These are phyloP conservation scores for Botrytis cinerea DNA, from an alignment of 2,329 filamentous ascomycete genomes.

Conservation along the genomic window DNA sequence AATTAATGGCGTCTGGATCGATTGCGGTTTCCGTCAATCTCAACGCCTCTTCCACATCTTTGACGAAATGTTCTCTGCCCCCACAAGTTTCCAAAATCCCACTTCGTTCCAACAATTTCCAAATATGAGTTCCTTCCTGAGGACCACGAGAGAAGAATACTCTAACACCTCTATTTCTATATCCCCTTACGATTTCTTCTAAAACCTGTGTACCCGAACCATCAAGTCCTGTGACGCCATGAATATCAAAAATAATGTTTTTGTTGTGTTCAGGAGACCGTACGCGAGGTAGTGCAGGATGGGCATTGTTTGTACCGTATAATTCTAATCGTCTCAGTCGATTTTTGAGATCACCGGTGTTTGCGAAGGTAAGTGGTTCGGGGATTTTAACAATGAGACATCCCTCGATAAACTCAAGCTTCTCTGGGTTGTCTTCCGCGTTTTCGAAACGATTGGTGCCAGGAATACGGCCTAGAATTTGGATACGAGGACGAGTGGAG, in stretches of 20 bases:
- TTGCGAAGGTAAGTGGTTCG: conserved; percentile 94
- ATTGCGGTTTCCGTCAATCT: conserved; percentile 65
- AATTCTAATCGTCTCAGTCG: conserved; percentile 81
- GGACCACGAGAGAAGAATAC: conserved; percentile 72
- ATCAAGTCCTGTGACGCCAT: conserved; percentile 94
- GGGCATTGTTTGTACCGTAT: conserved; percentile 82
- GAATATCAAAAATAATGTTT: conserved; percentile 95
- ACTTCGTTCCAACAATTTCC: conserved; percentile 70
- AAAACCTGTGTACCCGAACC: conserved; percentile 92
- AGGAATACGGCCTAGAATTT: conserved; percentile 88
- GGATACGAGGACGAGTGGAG: conserved; percentile 87
- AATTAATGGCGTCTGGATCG: conserved; percentile 49
- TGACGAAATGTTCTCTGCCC: conserved; percentile 75
- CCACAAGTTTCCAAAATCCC: conserved; percentile 86
- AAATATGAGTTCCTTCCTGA: conserved; percentile 45
- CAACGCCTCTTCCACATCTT: conserved; percentile 81
- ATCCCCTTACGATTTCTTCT: conserved; percentile 80
- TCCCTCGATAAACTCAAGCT: conserved; percentile 85
- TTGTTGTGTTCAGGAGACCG: conserved; percentile 78
- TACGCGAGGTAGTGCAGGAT: conserved; percentile 82
- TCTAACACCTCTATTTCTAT: conserved; percentile 72
- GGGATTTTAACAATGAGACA: conserved; percentile 97
- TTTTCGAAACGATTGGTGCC: conserved; percentile 85
- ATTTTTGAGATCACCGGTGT: conserved; percentile 88
- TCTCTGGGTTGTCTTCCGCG: conserved; percentile 70